Evolutionary conservation across 2,329 filamentous ascomycete species (phyloP).

Genomic region (Sporothrix euskadiensis): DNA sequence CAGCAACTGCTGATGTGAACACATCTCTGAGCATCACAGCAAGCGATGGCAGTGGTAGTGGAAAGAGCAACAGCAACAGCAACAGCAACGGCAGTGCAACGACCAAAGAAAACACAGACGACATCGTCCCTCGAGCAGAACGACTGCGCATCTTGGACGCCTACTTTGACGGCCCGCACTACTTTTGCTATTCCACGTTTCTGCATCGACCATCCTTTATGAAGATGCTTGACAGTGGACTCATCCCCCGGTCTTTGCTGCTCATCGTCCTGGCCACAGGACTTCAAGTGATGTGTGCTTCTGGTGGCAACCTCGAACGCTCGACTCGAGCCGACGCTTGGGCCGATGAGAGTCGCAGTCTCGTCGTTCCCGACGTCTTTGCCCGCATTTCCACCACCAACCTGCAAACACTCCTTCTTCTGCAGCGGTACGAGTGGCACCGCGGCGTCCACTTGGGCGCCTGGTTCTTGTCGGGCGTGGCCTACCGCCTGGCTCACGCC

Average conservation of each 20-base stretch:
- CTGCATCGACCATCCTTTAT: slow-evolving; percentile 19
- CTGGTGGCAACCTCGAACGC: not conserved
- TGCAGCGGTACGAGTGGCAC: slow-evolving; percentile 25
- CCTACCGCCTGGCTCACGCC: slow-evolving; percentile 15
- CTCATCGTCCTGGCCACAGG: slow-evolving; percentile 16
- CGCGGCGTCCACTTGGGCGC: slow-evolving; percentile 17
- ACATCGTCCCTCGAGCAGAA: not conserved
- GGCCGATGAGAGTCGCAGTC: slow-evolving; percentile 18
- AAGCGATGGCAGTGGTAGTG: not conserved
- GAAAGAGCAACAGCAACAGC: too few relatives aligned
- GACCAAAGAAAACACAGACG: not conserved
- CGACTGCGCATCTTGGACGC: slow-evolving; percentile 12
- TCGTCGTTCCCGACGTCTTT: slow-evolving; percentile 17
- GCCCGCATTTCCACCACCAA: slow-evolving; percentile 19
- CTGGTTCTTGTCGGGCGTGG: slow-evolving; percentile 7
- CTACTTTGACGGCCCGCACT: slow-evolving; percentile 23
- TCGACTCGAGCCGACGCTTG: slow-evolving; percentile 3
- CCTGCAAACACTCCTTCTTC: slow-evolving; percentile 13
- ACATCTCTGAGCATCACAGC: not conserved
- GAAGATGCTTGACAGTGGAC: slow-evolving; percentile 18
- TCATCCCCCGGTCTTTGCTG: slow-evolving; percentile 4
- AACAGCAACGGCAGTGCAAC: too few relatives aligned
- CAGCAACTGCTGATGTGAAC: not conserved
- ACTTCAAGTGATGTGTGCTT: not conserved
- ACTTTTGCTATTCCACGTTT: slow-evolving; percentile 21